phyloP scores from a whole-genome alignment of 257 asterid species.

The Capsicum chinense region DNA sequence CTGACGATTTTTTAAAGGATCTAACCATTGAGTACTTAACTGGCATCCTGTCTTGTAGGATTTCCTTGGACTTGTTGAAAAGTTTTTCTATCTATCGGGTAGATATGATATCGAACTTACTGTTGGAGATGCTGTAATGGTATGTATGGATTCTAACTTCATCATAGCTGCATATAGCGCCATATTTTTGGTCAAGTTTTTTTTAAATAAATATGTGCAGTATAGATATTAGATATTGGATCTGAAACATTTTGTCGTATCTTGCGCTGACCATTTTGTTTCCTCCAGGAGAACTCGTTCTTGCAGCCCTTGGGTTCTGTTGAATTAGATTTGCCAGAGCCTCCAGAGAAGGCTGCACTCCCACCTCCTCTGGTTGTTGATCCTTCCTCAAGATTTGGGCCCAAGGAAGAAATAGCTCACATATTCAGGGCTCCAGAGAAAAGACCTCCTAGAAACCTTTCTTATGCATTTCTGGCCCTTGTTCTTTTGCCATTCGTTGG shows the following conservation, averaged over 20 bases:
- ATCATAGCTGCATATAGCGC: constrained; percentile 24
- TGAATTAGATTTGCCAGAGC: constrained; percentile 84
- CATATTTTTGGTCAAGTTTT: constrained; percentile 17
- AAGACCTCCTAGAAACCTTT: constrained; percentile 80
- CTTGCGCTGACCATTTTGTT: constrained; percentile 27
- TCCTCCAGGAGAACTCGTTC: constrained; percentile 91
- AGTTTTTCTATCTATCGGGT: constrained; percentile 86
- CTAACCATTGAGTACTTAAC: constrained; percentile 15
- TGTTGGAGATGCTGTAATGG: constrained; percentile 92
- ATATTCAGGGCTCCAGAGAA: constrained; percentile 88
- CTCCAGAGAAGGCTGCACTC: constrained; percentile 89
- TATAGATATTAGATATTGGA: background rate
- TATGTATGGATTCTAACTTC: constrained; percentile 39
- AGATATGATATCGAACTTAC: constrained; percentile 83
- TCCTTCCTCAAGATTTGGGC: constrained; percentile 74
- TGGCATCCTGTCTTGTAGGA: constrained; percentile 65
- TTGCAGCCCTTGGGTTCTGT: constrained; percentile 72
- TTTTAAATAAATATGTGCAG: background rate
- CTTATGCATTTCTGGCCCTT: constrained; percentile 75
- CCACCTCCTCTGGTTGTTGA: constrained; percentile 89
- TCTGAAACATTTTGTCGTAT: background rate
- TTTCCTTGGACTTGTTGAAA: constrained; percentile 95
- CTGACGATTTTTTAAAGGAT: constrained; percentile 10
- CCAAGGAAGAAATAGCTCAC: constrained; percentile 90
- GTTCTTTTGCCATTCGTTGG: constrained; percentile 80